Percentiles rank a stretch among this genome's conserved stretches.
Conservation (phyloP, 2,329 filamentous ascomycete genomes). For the Phyllosticta citrichinensis region DNA sequence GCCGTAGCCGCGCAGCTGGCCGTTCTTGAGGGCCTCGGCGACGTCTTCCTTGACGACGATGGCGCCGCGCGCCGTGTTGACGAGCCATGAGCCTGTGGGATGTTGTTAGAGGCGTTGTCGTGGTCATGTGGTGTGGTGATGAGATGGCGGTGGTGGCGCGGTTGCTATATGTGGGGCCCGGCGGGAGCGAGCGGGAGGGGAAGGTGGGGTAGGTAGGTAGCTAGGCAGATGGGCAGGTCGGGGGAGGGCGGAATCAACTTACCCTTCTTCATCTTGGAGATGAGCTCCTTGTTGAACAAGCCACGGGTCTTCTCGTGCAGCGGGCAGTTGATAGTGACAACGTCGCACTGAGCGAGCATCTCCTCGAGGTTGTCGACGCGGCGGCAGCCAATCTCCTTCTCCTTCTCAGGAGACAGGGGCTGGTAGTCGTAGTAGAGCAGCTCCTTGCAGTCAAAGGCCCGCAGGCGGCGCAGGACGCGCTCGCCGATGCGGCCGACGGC, state of each 20-base stretch:
- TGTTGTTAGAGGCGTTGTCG: neutral
- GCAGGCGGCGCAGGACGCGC: conserved; percentile 90
- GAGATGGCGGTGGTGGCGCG: neutral
- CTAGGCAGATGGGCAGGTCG: neutral
- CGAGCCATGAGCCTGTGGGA: conserved; percentile 69
- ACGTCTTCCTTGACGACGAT: conserved; percentile 99
- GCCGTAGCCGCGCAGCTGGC: conserved; percentile 81
- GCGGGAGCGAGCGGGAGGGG: neutral
- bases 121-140: neutral
- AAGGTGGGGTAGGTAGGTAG: neutral
- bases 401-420: conserved; percentile 71
- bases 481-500: conserved; percentile 96
- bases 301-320: conserved; percentile 96
- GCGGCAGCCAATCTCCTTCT: conserved; percentile 92
- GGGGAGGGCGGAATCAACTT: conserved; percentile 19
- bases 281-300: conserved; percentile 97
- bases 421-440: conserved; percentile 99
- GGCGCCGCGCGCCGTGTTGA: conserved; percentile 97
- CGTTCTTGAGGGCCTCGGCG: conserved; percentile 80
- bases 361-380: conserved; percentile 86
- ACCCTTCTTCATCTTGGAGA: conserved; percentile 98
- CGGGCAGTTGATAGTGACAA: conserved; percentile 99
- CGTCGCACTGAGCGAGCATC: conserved; percentile 85
- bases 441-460: conserved; percentile 99
- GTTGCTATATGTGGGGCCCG: neutral